Conservation (phyloP, 139 green algal species). For the Chloropicon primus region DNA sequence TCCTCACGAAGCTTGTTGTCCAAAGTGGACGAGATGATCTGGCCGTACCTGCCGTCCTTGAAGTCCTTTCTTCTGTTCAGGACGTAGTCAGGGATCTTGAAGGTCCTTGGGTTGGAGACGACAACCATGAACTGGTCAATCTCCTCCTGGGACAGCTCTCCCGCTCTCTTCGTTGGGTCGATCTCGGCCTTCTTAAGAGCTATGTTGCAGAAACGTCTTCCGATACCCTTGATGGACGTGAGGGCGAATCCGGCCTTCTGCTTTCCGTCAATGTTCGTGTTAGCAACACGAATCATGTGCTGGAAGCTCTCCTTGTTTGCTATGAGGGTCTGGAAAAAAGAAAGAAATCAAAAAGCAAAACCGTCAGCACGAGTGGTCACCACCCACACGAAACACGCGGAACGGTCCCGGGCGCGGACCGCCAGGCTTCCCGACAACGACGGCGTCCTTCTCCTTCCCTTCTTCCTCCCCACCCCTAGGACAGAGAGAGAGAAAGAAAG, state of each 20-base stretch:
- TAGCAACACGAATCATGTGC: conserved; percentile 98
- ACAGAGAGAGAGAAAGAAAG: no score
- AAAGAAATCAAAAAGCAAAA: neutral
- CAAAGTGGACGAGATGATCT: conserved; percentile 56
- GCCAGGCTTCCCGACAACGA: no score
- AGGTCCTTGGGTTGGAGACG: conserved; percentile 89
- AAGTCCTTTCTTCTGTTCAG: conserved; percentile 83
- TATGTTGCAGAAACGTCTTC: conserved; percentile 90
- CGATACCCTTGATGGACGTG: conserved; percentile 91
- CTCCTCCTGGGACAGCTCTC: conserved; percentile 89
- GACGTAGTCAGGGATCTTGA: conserved; percentile 99
- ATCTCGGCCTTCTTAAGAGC: conserved; percentile 95
- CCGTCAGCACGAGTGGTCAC: no score
- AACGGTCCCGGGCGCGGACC: no score
- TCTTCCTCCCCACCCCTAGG: no score
- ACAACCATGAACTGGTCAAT: conserved; percentile 96
- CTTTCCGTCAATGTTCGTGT: conserved; percentile 98
- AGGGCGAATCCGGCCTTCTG: conserved; percentile 96
- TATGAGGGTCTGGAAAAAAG: neutral
- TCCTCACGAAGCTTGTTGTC: conserved; percentile 93
- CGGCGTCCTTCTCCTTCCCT: no score
- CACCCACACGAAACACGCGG: no score
- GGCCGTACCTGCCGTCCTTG: conserved; percentile 79
- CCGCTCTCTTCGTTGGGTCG: conserved; percentile 40
- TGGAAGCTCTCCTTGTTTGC: conserved; percentile 47